Percentiles rank a stretch among this genome's conserved stretches.
Conservation (phyloP, 2,329 filamentous ascomycete species). For the Coleophoma cylindrospora region DNA sequence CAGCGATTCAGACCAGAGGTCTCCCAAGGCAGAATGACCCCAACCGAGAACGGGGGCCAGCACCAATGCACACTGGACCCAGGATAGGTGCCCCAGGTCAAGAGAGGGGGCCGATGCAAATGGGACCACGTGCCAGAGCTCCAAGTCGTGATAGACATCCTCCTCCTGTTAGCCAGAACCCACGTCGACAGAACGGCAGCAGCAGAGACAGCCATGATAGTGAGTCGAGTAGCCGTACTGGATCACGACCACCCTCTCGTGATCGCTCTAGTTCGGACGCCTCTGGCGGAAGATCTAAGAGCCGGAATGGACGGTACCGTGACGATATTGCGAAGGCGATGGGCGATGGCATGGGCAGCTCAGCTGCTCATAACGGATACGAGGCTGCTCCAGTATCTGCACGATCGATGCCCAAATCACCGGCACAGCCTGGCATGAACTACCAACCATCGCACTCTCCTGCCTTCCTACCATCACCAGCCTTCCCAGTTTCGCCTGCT, state of each 20-base stretch:
- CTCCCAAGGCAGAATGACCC: constrained; percentile 9
- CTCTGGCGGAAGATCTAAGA: constrained; percentile 21
- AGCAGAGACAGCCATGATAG: constrained; percentile 14
- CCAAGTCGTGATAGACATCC: constrained; percentile 21
- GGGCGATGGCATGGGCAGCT: constrained; percentile 16
- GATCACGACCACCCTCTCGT: constrained; percentile 20
- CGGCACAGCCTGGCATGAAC: constrained; percentile 10
- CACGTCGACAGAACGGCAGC: constrained; percentile 9
- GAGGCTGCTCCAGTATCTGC: constrained; percentile 18
- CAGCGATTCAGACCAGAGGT: constrained; percentile 5
- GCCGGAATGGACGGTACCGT: constrained; percentile 22
- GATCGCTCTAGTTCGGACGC: constrained; percentile 25
- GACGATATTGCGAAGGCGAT: constrained; percentile 23
- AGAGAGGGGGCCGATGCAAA: background rate
- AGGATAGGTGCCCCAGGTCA: no score
- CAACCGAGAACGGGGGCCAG: constrained; percentile 10
- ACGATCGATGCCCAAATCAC: constrained; percentile 17
- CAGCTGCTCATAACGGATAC: constrained; percentile 11
- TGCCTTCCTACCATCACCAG: background rate
- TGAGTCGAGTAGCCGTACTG: constrained; percentile 13
- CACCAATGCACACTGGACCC: constrained; percentile 12
- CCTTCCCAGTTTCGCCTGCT: background rate
- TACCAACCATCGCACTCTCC: constrained; percentile 17
- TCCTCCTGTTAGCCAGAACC: constrained; percentile 16
- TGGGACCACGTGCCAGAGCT: constrained; percentile 7